phyloP scores from a whole-genome alignment of 371 early-diverging fungal genomes.

The Mortierella sp. region DNA sequence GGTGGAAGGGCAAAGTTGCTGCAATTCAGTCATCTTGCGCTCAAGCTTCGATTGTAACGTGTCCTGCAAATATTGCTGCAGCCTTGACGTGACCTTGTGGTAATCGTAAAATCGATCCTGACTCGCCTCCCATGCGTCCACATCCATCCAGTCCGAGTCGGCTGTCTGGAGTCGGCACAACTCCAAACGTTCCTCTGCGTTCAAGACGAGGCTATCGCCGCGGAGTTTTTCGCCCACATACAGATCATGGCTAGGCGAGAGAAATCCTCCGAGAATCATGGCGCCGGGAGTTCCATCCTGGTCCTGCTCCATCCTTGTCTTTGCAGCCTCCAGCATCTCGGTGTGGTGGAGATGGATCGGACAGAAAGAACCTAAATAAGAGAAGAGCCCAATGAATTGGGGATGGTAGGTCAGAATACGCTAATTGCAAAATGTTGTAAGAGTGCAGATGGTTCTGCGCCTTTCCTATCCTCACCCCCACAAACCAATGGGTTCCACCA shows the following conservation, averaged over 20 bases:
- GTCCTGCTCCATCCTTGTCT: constrained; percentile 37
- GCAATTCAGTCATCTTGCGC: constrained; percentile 23
- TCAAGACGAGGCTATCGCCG: constrained; percentile 25
- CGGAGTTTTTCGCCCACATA: constrained; percentile 46
- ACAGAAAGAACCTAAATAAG: constrained; percentile 53
- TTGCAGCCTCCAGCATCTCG: constrained; percentile 52
- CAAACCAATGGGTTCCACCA: too few species aligned
- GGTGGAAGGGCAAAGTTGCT: constrained; percentile 6
- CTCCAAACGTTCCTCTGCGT: constrained; percentile 38
- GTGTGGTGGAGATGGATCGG: constrained; percentile 53
- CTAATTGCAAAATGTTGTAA: too few species aligned
- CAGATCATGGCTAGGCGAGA: constrained; percentile 54
- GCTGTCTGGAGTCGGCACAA: constrained; percentile 43
- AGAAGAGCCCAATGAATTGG: too few species aligned
- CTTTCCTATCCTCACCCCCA: too few species aligned
- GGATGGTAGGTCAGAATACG: too few species aligned
- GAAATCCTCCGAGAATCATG: constrained; percentile 49
- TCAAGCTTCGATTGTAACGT: constrained; percentile 24
- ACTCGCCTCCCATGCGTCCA: constrained; percentile 50
- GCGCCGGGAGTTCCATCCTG: constrained; percentile 18
- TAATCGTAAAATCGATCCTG: constrained; percentile 32
- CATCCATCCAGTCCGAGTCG: constrained; percentile 54
- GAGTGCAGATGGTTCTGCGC: too few species aligned
- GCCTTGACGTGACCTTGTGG: constrained; percentile 37
- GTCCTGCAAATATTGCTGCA: constrained; percentile 39